These are phyloP conservation scores for Ustilago shanxiensis DNA, from an alignment of 1,284 basidiomycete species.

Conservation along the genomic window DNA sequence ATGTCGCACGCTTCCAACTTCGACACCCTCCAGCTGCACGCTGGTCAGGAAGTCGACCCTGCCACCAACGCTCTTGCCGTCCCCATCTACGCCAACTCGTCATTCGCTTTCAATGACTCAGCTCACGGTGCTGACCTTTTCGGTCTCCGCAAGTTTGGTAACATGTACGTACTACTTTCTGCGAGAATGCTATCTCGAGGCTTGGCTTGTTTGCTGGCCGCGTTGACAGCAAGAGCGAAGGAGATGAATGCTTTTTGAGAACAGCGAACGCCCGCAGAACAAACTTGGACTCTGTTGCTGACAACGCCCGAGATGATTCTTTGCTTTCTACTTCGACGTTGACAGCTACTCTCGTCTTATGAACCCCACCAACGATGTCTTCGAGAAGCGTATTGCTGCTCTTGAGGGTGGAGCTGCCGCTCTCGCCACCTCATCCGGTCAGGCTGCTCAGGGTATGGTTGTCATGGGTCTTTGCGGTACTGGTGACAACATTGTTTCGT, in stretches of 20 bases:
- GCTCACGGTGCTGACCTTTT: constrained; percentile 85
- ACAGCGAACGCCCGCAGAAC: too few relatives aligned
- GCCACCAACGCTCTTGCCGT: constrained; percentile 82
- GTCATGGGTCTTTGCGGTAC: constrained; percentile 75
- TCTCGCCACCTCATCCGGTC: constrained; percentile 82
- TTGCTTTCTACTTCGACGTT: not conserved
- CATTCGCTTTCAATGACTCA: constrained; percentile 69
- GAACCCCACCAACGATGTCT: constrained; percentile 87
- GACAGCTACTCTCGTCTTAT: constrained; percentile 74
- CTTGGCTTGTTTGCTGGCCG: not conserved
- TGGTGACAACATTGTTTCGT: constrained; percentile 86
- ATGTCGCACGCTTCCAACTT: constrained; percentile 60
- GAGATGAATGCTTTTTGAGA: not conserved
- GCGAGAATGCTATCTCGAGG: not conserved
- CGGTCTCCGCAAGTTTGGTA: constrained; percentile 76
- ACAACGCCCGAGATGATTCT: not conserved
- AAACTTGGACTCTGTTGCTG: too few relatives aligned
- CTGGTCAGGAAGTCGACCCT: constrained; percentile 80
- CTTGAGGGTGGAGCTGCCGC: constrained; percentile 86
- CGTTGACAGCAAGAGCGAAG: not conserved
- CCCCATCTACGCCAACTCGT: constrained; percentile 77
- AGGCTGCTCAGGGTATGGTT: constrained; percentile 85
- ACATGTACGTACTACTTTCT: constrained; percentile 73
- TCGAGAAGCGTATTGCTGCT: constrained; percentile 85
- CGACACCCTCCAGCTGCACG: constrained; percentile 76